A percentile compares a stretch with the other conserved stretches of the same genome.
These are phyloP conservation scores for Aspergillus biplanus DNA, from an alignment of 495 filamentous ascomycete species.

Conservation along the genomic window DNA sequence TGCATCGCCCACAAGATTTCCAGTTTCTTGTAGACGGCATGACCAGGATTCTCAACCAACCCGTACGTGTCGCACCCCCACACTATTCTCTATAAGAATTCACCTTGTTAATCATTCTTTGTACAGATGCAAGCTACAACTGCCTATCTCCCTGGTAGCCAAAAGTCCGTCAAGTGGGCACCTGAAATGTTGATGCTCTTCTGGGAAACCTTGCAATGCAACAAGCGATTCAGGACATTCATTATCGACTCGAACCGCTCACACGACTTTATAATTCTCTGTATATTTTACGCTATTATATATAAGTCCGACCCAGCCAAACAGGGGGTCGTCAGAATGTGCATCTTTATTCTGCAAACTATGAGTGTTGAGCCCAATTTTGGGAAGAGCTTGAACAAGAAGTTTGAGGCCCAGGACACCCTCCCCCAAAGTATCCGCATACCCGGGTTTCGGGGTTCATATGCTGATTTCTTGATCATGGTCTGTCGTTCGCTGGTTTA, in stretches of 20 bases:
- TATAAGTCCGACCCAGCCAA: conserved; percentile 84
- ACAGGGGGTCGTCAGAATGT: conserved; percentile 93
- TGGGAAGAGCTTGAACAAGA: conserved; percentile 84
- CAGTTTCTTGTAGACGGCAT: conserved; percentile 97
- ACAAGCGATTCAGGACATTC: conserved; percentile 95
- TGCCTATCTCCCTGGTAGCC: conserved; percentile 88
- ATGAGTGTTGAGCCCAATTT: conserved; percentile 92
- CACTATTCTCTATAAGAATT: too few relatives aligned
- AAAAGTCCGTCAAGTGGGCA: conserved; percentile 80
- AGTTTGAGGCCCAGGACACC: conserved; percentile 87
- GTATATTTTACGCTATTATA: conserved; percentile 90
- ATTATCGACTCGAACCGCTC: conserved; percentile 94
- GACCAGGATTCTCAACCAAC: conserved; percentile 90
- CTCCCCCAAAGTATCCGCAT: conserved; percentile 81
- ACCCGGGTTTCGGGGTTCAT: conserved; percentile 82
- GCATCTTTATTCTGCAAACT: conserved; percentile 94
- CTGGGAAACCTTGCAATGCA: conserved; percentile 97
- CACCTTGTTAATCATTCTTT: neutral
- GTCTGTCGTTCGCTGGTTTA: conserved; percentile 37
- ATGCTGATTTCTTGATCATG: conserved; percentile 93
- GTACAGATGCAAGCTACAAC: conserved; percentile 77
- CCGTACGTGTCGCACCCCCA: conserved; percentile 47
- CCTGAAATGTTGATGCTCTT: conserved; percentile 98
- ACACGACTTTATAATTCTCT: conserved; percentile 89
- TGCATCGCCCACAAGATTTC: conserved; percentile 95